Base-by-base conservation (phyloP, 2,329 filamentous ascomycete species). In the Tolypocladium tropicale region DNA sequence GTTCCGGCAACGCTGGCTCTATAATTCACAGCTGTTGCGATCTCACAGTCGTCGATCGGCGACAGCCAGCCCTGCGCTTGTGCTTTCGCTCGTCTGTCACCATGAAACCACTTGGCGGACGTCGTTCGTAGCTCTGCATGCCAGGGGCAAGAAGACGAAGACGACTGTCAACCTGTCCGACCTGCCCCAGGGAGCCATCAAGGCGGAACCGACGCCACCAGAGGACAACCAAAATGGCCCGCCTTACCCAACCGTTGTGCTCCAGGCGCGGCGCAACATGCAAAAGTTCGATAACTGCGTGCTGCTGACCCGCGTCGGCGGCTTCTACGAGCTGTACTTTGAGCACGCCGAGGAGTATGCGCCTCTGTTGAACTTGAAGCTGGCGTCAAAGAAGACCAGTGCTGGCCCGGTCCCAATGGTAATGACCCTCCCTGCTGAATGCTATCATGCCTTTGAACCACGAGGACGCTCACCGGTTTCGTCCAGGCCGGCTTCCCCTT, bases 321-420 rank as follows among this genome's bases (percentile, higher is more conserved):
- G 92, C 58, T 99, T 99, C 73, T 99, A 97, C 72, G 94, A 99
- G 81, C 76, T 99, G 57, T 99, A 99, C 74, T 95, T 97, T 70
- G 88, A 95, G 64, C 92, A 99, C 69, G 94, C 95, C 12, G 89
- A 95, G 57, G 86, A 96, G 67, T 88, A 88, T 69, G 93, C 88
- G 2, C 89, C 91, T 1, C 76, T 95, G 49, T 78, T 99, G 60
- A 94, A 91, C 64, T 74, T 99, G 66, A 97, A 96, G 71, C 84
- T 95, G 55, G 85, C 88, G 2, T 81, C 81, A 55, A 94, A 90
- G 69, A 91, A 84, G 70, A 90, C 88, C n/a, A 88, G 75, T 60
- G 85, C 85, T 10, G 89, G 88, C 1, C 81, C 83, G 25, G 89
- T 99, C 21, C 76, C 92, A 6, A 97, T 99, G 93, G 89, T 92